These are phyloP conservation scores for Aureobasidium subglaciale DNA, from an alignment of 2,329 filamentous ascomycete species.

Conservation along the genomic window DNA sequence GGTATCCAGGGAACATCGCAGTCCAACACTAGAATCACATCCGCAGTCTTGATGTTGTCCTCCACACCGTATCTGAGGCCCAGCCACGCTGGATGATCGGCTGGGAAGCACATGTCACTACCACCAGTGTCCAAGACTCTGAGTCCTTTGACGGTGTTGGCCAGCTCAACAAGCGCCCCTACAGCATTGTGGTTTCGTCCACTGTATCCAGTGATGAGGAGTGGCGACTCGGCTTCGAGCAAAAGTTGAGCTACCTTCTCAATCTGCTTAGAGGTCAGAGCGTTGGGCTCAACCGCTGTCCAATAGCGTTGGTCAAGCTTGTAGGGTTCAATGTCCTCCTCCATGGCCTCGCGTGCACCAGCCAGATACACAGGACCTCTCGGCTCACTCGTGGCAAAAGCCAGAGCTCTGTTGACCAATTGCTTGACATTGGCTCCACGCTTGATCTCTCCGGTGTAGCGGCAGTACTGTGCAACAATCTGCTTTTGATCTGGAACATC, in stretches of 20 bases:
- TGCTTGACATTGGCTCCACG: slow-evolving; percentile 81
- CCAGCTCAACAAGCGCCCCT: slow-evolving; percentile 56
- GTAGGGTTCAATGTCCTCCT: slow-evolving; percentile 73
- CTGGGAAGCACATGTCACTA: slow-evolving; percentile 75
- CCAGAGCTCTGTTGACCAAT: slow-evolving; percentile 76
- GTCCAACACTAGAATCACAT: slow-evolving; percentile 78
- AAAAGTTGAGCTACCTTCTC: slow-evolving; percentile 56
- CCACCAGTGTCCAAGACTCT: slow-evolving; percentile 69
- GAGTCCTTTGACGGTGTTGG: slow-evolving; percentile 60
- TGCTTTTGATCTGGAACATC: slow-evolving; percentile 75
- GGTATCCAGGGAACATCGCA: slow-evolving; percentile 92
- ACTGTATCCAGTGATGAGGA: slow-evolving; percentile 64
- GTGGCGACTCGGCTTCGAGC: slow-evolving; percentile 55
- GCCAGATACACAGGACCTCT: slow-evolving; percentile 73
- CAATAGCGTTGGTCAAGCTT: slow-evolving; percentile 61
- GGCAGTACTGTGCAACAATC: slow-evolving; percentile 78
- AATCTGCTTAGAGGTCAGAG: slow-evolving; percentile 48
- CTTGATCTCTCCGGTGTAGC: slow-evolving; percentile 76
- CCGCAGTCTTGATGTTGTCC: slow-evolving; percentile 65
- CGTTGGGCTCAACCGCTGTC: slow-evolving; percentile 63
- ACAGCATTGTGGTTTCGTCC: slow-evolving; percentile 62
- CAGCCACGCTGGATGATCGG: slow-evolving; percentile 53
- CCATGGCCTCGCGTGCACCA: slow-evolving; percentile 75
- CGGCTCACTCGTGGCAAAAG: slow-evolving; percentile 71
- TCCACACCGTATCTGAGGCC: slow-evolving; percentile 68